Base-by-base conservation (phyloP, 2,329 filamentous ascomycete genomes). In the Pleoardoris graminearum region DNA sequence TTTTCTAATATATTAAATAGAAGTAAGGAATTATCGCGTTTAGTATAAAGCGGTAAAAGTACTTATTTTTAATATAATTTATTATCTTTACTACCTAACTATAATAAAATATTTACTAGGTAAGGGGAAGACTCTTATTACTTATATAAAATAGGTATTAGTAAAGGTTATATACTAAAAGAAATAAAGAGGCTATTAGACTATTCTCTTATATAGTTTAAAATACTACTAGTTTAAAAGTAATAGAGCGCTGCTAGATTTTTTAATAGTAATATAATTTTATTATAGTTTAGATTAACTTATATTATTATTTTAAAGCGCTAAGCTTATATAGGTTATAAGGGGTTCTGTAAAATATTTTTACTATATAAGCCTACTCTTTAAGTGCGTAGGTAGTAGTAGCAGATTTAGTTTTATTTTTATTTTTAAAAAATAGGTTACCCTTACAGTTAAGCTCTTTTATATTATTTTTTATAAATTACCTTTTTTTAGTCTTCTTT, bases 111-210 rank as follows among this genome's bases (percentile, higher is more conserved):
- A 21, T 37, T 16, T 12, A 16, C 45, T 41, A n/a, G 7, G 11
- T 10, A 4, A 35, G 27, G 29, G 37, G 25, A 25, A 42, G 36
- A 5, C 27, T 5, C 22, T 49, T 27, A 49, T 41, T 36, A 16
- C 23, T 16, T 42, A 41, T 49, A n/a, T 19, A 41, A 36, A 49
- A 41, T n/a, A 49, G 35, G 16, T 16, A 49, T n/a, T 49, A 23
- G 33, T 32, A 16, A 48, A 32, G 21, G 32, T 38, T 17, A 32
- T 32, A 48, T 21, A 36, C 44, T 17, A 38, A 48, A 10, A 27
- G 44, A 48, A 38, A 33, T 5, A 11, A 22, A 48, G 22, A 30
- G 27, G 44, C 42, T 25, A 16, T 21, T 3, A 37, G n/a, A 17
- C 16, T 21, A 16, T 37, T 16, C 35, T 21, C 35, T 19, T 17